Percentiles rank a stretch among this genome's conserved stretches.
Conservation (phyloP, 331 rosid species). For the Spiraea crenata region DNA sequence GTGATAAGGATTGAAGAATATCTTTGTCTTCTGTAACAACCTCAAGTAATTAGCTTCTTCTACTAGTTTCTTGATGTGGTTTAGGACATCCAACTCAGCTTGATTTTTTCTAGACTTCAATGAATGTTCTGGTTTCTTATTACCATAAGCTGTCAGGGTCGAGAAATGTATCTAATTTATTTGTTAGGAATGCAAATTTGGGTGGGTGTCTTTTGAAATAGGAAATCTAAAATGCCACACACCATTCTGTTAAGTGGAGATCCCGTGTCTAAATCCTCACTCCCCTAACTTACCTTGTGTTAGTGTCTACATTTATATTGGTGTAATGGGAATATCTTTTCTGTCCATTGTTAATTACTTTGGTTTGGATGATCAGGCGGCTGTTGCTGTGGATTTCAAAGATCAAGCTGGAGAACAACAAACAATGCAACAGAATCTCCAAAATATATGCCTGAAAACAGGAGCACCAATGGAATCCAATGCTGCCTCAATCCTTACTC, state of each 20-base stretch:
- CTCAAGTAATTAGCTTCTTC: background rate
- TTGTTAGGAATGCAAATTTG: background rate
- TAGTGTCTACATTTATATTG: background rate
- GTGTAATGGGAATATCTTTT: background rate
- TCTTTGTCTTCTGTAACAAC: background rate
- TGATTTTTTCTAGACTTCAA: background rate
- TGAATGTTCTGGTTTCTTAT: background rate
- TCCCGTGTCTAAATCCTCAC: background rate
- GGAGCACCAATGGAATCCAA: slow-evolving; percentile 99
- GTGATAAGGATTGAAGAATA: background rate
- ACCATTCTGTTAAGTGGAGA: background rate
- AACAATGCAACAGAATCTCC: slow-evolving; percentile 99
- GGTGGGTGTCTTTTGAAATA: background rate
- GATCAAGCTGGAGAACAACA: slow-evolving; percentile 98
- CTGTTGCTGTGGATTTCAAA: slow-evolving; percentile 91
- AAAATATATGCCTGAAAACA: slow-evolving; percentile 89
- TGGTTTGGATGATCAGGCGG: slow-evolving; percentile 60
- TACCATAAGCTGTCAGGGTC: no score
- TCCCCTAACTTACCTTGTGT: background rate
- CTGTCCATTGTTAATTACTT: slow-evolving; percentile 18
- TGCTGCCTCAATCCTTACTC: slow-evolving; percentile 85
- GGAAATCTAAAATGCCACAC: background rate
- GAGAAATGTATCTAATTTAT: background rate
- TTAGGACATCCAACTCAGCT: background rate
- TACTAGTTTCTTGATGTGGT: background rate